Conservation (phyloP, 2,329 filamentous ascomycete genomes). For the Lasiodiplodia hormozganensis region DNA sequence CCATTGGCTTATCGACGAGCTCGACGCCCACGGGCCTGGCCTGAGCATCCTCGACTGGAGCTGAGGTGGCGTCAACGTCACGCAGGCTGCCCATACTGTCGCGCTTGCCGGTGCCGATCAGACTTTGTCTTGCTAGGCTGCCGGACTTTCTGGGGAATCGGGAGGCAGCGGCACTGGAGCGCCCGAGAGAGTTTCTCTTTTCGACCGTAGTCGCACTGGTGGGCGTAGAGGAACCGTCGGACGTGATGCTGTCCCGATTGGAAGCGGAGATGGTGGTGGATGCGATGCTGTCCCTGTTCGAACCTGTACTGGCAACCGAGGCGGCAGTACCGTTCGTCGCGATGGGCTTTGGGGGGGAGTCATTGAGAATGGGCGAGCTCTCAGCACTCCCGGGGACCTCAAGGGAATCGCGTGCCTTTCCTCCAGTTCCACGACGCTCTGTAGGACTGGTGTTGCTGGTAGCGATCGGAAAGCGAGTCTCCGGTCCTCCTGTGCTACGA, state of each 20-base stretch:
- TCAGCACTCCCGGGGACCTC: constrained; percentile 76
- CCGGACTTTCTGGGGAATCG: constrained; percentile 59
- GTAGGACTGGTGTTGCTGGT: constrained; percentile 63
- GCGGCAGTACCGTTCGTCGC: constrained; percentile 46
- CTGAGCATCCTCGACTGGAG: constrained; percentile 48
- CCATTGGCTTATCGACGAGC: constrained; percentile 78
- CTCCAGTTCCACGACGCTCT: constrained; percentile 61
- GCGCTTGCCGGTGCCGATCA: constrained; percentile 38
- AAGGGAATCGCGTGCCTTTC: constrained; percentile 70
- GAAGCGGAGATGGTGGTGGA: constrained; percentile 31
- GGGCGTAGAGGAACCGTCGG: constrained; percentile 32
- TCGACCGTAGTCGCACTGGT: constrained; percentile 50
- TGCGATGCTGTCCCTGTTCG: constrained; percentile 28
- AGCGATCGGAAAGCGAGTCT: constrained; percentile 81
- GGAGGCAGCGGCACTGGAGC: constrained; percentile 51
- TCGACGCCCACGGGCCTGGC: constrained; percentile 63
- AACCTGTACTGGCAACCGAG: constrained; percentile 31
- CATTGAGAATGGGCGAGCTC: constrained; percentile 46
- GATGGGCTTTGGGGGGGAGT: constrained; percentile 28
- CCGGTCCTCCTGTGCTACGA: constrained; percentile 69
- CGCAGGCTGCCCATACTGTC: constrained; percentile 41
- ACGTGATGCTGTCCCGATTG: constrained; percentile 28
- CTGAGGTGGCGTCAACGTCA: constrained; percentile 42
- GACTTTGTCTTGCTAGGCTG: constrained; percentile 52
- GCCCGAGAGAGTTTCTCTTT: constrained; percentile 70